Evolutionary conservation across 352 stramenopile species (phyloP).

Genomic region (Phytopythium delawarense): DNA sequence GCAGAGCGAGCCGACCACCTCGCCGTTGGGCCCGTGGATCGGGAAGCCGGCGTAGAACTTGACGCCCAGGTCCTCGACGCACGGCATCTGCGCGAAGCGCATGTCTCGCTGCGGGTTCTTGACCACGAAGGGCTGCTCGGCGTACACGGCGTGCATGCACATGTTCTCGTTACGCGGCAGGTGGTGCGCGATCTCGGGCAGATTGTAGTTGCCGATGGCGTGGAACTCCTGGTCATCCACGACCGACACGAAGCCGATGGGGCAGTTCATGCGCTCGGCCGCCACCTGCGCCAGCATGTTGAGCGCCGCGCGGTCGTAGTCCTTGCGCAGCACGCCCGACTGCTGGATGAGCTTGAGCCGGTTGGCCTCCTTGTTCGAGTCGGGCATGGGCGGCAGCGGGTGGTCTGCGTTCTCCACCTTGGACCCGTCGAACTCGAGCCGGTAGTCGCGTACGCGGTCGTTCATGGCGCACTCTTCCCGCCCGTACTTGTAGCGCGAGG

Average conservation of each 20-base stretch:
- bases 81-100: slow-evolving; percentile 51
- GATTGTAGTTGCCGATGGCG: slow-evolving; percentile 39
- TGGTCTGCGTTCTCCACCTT: slow-evolving; percentile 32
- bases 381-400: slow-evolving; percentile 39
- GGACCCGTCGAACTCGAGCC: slow-evolving; percentile 31
- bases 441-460: slow-evolving; percentile 44
- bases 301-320: slow-evolving; percentile 45
- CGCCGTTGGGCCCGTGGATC: slow-evolving; percentile 34
- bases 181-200: slow-evolving; percentile 22
- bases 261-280: slow-evolving; percentile 43
- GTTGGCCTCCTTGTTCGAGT: slow-evolving; percentile 28
- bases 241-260: slow-evolving; percentile 58
- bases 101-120: slow-evolving; percentile 64
- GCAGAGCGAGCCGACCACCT: slow-evolving; percentile 45
- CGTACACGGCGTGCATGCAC: slow-evolving; percentile 55
- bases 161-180: slow-evolving; percentile 48
- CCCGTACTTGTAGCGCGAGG: slow-evolving; percentile 17
- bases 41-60: slow-evolving; percentile 70
- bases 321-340: slow-evolving; percentile 30
- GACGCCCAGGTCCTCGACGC: slow-evolving; percentile 36
- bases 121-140: slow-evolving; percentile 53
- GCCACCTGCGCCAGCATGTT: slow-evolving; percentile 54
- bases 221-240: slow-evolving; percentile 48
- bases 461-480: slow-evolving; percentile 20
- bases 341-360: slow-evolving; percentile 44